A percentile compares a stretch with the other conserved stretches of the same genome.
These are phyloP conservation scores for Ophioceras dolichostomum DNA, from an alignment of 2,329 filamentous ascomycete species.

Conservation along the genomic window DNA sequence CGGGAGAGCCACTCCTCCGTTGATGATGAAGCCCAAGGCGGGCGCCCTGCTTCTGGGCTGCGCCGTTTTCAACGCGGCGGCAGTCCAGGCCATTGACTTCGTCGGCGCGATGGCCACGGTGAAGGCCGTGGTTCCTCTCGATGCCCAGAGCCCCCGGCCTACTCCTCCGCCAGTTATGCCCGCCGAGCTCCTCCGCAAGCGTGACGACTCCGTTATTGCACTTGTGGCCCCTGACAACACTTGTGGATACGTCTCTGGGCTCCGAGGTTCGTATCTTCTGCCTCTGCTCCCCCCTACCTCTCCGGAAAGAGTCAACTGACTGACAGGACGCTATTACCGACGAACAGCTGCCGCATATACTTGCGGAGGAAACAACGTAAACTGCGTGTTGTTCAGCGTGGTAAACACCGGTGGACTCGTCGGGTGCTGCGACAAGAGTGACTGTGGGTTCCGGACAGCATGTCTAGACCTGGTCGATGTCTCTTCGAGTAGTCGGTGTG, in stretches of 20 bases:
- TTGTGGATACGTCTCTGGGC: conserved; percentile 26
- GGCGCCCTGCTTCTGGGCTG: not conserved
- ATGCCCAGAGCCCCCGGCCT: conserved; percentile 25
- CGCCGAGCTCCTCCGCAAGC: conserved; percentile 19
- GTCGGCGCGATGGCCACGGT: conserved; percentile 18
- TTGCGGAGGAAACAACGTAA: too few species aligned
- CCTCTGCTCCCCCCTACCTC: conserved; percentile 19
- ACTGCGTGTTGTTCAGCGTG: conserved; percentile 23
- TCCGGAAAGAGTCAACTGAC: too few species aligned
- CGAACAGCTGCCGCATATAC: too few species aligned
- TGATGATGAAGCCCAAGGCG: too few species aligned
- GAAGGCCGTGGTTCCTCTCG: conserved; percentile 16
- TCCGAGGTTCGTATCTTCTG: not conserved
- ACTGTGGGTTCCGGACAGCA: conserved; percentile 22
- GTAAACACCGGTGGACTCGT: conserved; percentile 19
- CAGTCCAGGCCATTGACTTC: not conserved
- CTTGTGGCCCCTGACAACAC: conserved; percentile 36
- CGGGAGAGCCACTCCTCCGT: too few species aligned
- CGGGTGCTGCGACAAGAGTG: conserved; percentile 26
- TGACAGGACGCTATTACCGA: too few species aligned
- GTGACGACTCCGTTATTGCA: conserved; percentile 18
- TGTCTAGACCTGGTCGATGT: conserved; percentile 27
- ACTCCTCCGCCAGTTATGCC: conserved; percentile 24
- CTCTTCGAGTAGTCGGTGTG: conserved; percentile 22
- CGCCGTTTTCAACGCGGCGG: not conserved